Conservation (phyloP, 1,284 basidiomycete species). For the Afroboletus lepidellus region DNA sequence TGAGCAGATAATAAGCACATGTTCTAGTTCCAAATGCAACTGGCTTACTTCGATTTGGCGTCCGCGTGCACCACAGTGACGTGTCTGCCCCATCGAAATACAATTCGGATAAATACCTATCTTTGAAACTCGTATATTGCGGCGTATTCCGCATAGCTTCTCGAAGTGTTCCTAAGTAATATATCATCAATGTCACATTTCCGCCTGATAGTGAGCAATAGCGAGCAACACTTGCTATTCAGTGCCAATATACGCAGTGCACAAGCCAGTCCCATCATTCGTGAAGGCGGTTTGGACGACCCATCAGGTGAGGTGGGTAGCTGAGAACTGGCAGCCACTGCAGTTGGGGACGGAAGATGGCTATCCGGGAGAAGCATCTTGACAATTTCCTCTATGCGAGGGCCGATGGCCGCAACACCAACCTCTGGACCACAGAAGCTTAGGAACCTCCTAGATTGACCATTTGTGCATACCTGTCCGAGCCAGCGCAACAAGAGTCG, state of each 20-base stretch:
- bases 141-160: background rate
- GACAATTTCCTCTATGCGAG: slow-evolving; percentile 12
- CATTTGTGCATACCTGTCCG: slow-evolving; percentile 15
- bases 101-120: slow-evolving; percentile 16
- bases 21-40: too few relatives aligned
- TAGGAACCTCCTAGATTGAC: background rate
- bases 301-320: background rate
- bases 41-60: slow-evolving; percentile 21
- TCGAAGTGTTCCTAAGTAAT: too few relatives aligned
- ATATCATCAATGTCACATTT: too few relatives aligned
- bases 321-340: background rate
- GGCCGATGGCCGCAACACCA: slow-evolving; percentile 14
- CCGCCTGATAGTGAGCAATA: too few relatives aligned
- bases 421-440: slow-evolving; percentile 10
- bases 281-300: slow-evolving; percentile 11
- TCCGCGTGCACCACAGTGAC: slow-evolving; percentile 12
- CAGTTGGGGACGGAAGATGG: slow-evolving; percentile 8
- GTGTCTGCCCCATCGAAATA: slow-evolving; percentile 21
- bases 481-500: slow-evolving; percentile 23
- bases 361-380: slow-evolving; percentile 19
- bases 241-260: slow-evolving; percentile 21
- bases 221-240: slow-evolving; percentile 11
- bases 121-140: slow-evolving; percentile 20
- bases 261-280: slow-evolving; percentile 26
- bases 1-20: background rate